phyloP scores from a whole-genome alignment of 495 filamentous ascomycete genomes.

The Chlorociboria aeruginascens region DNA sequence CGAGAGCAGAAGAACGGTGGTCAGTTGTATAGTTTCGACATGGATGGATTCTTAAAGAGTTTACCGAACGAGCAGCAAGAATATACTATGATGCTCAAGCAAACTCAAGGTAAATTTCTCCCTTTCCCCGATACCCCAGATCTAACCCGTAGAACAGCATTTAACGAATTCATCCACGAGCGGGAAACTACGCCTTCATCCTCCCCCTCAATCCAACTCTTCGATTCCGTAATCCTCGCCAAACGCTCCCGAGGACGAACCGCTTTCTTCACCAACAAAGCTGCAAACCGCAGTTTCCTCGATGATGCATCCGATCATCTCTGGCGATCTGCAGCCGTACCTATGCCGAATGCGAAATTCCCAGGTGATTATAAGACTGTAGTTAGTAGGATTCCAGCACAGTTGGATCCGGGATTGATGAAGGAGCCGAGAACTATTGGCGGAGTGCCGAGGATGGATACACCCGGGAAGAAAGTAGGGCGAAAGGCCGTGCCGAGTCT shows the following conservation, averaged over 20 bases:
- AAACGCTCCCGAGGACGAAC: conserved; percentile 77
- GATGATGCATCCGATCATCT: conserved; percentile 81
- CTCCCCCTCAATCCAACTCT: conserved; percentile 64
- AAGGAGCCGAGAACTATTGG: conserved; percentile 72
- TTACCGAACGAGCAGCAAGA: conserved; percentile 84
- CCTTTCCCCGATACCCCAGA: background rate
- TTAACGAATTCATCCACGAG: conserved; percentile 95
- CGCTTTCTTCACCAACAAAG: conserved; percentile 41
- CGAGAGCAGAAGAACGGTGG: conserved; percentile 79
- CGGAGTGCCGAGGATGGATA: conserved; percentile 56
- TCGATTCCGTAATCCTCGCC: conserved; percentile 89
- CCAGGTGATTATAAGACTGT: conserved; percentile 49
- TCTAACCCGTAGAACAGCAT: conserved; percentile 38
- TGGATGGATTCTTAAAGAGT: conserved; percentile 84
- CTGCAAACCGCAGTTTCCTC: conserved; percentile 47
- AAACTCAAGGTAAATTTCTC: conserved; percentile 71
- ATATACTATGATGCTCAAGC: conserved; percentile 74
- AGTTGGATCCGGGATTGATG: conserved; percentile 78
- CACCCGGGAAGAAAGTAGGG: conserved; percentile 34
- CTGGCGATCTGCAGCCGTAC: conserved; percentile 82
- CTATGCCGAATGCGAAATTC: conserved; percentile 59
- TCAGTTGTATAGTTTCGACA: conserved; percentile 83
- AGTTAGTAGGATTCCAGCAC: conserved; percentile 56
- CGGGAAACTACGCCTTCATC: conserved; percentile 53
- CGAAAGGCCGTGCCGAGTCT: conserved; percentile 70